Evolutionary conservation across 225 moss, liverwort and hornwort species (phyloP), one percentile per base, ranked within the genome.

Genomic region (Asterella californica): DNA sequence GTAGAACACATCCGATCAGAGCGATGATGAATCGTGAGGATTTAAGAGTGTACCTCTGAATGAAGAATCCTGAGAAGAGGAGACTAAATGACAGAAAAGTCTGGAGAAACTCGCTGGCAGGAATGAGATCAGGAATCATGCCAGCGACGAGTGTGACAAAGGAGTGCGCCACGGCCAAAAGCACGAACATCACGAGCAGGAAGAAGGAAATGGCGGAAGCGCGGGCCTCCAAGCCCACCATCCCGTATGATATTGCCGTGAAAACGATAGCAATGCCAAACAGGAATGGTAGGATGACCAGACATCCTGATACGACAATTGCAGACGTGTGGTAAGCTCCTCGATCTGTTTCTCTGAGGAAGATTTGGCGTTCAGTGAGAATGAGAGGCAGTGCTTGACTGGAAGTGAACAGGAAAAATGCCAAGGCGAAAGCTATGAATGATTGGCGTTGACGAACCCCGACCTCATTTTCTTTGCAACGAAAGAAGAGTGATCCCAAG

Each of bases 11-110:
- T 42, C 42, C 2, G 57, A 9, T 17, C 57, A 4, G 10, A 59
- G 57, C 17, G 57, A 12, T 17, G 24, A 59, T 17, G 42, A 64
- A 5, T 30, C 64, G 27, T 27, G 4, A 64, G 25, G 10, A n/a
- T 64, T 7, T 24, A 64, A 32, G 3, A 15, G 5, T 30, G 32
- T 74, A 88, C 88, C 88, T 90, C 17, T 80, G 88, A 75, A 91
- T 89, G 84, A 88, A 91, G 79, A 90, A 91, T 38, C 91, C 91
- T 0, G 87, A 88, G 80, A 91, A 91, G 76, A 91, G 90, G 75
- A 90, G 88, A 75, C 81, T 83, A 68, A 90, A 83, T 63, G 90
- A 77, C 48, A 92, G 81, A 21, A 72, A 83, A 1, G 86, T 82
- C 46, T 90, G 80, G 34, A 87, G 74, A 48, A 84, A 69, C 6